phyloP scores from a whole-genome alignment of 139 green algal genomes.

The Chlorella sorokiniana region DNA sequence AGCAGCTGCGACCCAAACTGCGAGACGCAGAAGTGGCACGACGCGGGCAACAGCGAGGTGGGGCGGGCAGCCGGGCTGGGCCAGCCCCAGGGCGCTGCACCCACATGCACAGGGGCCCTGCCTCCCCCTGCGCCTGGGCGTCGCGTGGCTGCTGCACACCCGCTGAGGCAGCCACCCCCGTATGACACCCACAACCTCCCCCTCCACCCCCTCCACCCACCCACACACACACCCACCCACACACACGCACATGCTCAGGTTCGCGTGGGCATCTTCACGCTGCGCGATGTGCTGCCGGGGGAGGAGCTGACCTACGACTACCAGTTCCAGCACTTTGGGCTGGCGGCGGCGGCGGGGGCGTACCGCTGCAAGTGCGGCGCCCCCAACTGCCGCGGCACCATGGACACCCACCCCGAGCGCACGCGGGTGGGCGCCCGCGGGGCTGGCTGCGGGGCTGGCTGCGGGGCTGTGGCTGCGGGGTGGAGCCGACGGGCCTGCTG shows the following conservation, averaged over 20 bases:
- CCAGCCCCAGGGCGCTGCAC: neutral
- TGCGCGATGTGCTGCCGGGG: constrained; percentile 58
- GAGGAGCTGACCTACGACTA: constrained; percentile 93
- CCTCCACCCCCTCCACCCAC: neutral
- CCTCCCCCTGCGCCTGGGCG: too few relatives aligned
- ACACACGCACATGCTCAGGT: constrained; percentile 21
- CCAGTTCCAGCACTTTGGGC: constrained; percentile 63
- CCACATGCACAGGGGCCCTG: neutral
- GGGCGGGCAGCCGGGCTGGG: neutral
- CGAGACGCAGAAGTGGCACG: constrained; percentile 87
- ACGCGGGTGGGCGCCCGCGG: constrained; percentile 1
- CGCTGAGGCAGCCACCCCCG: too few relatives aligned
- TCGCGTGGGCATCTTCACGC: constrained; percentile 61
- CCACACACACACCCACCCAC: neutral
- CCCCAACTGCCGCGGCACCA: constrained; percentile 83
- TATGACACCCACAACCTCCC: neutral
- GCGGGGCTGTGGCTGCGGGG: too few relatives aligned
- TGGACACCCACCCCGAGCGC: constrained; percentile 62
- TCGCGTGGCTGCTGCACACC: too few relatives aligned
- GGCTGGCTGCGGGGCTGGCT: neutral
- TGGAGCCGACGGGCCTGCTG: too few relatives aligned
- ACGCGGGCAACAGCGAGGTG: constrained; percentile 58
- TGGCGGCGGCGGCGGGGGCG: constrained; percentile 29
- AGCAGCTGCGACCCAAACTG: constrained; percentile 88
- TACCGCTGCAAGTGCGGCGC: constrained; percentile 83